phyloP scores from a whole-genome alignment of 2,329 filamentous ascomycete species.

The Monilinia fructigena region DNA sequence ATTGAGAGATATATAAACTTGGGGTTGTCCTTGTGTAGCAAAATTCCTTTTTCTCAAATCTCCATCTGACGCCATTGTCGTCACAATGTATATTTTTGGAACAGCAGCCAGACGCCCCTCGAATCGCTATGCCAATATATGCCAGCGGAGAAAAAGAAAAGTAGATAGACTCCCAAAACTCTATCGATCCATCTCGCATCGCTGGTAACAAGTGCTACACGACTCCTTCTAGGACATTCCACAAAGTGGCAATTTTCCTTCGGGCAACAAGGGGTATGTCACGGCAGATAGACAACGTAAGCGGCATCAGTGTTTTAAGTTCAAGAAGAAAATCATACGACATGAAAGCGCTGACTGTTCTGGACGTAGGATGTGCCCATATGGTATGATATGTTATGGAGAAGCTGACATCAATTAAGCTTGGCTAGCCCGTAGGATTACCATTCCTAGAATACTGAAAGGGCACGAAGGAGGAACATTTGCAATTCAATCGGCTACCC shows the following conservation, averaged over 20 bases:
- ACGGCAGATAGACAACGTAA: background rate
- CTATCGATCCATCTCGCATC: conserved; percentile 16
- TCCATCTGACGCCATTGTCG: background rate
- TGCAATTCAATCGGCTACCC: background rate
- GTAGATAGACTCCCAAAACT: background rate
- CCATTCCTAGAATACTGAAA: background rate
- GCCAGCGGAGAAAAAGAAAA: background rate
- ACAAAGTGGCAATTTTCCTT: background rate
- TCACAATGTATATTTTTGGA: conserved; percentile 6
- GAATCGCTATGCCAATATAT: background rate
- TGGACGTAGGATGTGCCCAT: background rate
- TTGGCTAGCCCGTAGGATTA: background rate
- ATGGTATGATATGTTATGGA: conserved; percentile 3
- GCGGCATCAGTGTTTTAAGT: conserved; percentile 4
- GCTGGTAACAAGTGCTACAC: conserved; percentile 3
- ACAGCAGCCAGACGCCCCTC: background rate
- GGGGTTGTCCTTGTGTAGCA: background rate
- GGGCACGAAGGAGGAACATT: background rate
- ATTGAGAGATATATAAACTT: conserved; percentile 8
- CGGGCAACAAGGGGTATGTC: background rate
- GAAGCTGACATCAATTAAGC: background rate
- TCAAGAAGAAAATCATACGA: conserved; percentile 1
- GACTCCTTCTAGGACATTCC: background rate
- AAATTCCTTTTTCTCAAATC: background rate
- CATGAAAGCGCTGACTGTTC: background rate